Conservation (phyloP, 768 basidiomycete species). For the Chlorophyllum brunneum region DNA sequence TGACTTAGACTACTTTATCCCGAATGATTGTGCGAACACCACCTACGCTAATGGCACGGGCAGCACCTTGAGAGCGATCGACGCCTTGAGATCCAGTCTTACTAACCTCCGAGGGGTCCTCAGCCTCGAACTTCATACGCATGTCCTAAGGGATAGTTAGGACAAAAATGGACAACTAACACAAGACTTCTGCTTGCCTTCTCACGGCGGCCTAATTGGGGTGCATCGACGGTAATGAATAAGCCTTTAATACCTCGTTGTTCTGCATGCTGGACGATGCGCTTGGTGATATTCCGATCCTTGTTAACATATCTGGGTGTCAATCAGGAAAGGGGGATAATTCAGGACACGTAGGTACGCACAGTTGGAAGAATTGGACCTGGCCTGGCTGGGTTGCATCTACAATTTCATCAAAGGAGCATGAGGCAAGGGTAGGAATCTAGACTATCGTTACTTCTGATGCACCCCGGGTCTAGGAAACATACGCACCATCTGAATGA, state of each 20-base stretch:
- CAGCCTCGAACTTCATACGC: constrained; percentile 93
- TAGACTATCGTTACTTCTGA: constrained; percentile 23
- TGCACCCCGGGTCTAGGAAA: not conserved
- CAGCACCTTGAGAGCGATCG: constrained; percentile 87
- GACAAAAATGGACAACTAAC: not conserved
- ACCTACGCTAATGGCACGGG: constrained; percentile 82
- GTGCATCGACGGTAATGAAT: constrained; percentile 98
- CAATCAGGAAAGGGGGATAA: not conserved
- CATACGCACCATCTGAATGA: constrained; percentile 45
- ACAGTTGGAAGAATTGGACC: constrained; percentile 84
- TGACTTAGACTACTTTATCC: not conserved
- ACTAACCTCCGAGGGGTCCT: constrained; percentile 55
- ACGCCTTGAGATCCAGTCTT: constrained; percentile 52
- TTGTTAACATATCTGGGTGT: constrained; percentile 79
- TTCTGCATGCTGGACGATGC: constrained; percentile 88
- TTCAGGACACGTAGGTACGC: constrained; percentile 18
- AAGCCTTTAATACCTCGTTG: constrained; percentile 85
- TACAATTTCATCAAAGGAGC: constrained; percentile 94
- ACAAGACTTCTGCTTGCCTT: constrained; percentile 47
- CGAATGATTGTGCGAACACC: constrained; percentile 19
- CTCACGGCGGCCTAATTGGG: constrained; percentile 90
- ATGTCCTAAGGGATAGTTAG: constrained; percentile 55
- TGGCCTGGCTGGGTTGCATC: constrained; percentile 79
- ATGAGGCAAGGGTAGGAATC: constrained; percentile 95
- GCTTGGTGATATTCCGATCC: constrained; percentile 80